Evolutionary conservation across 257 asterid genomes (phyloP).

Genomic region (Salvia hispanica): DNA sequence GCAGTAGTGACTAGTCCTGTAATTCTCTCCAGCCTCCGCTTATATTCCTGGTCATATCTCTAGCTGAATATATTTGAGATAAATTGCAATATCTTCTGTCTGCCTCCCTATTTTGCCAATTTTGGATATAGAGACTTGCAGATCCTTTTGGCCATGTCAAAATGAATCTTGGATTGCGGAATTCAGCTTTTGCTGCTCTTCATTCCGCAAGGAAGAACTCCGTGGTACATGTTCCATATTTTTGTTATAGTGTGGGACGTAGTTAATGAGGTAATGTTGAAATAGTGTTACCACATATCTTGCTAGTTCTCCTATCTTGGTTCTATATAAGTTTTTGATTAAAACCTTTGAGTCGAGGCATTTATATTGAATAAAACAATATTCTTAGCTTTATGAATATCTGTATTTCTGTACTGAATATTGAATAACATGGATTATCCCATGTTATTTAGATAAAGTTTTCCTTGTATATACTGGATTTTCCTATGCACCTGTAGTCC

Average conservation of each 20-base stretch:
- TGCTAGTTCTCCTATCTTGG: background rate
- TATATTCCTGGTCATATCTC: conserved; percentile 16
- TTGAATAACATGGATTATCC: conserved; percentile 5
- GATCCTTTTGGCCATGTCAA: conserved; percentile 42
- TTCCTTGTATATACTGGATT: conserved; percentile 17
- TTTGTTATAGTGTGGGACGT: background rate
- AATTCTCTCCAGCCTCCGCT: conserved; percentile 1
- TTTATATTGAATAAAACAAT: conserved; percentile 12
- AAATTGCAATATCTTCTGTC: conserved; percentile 20
- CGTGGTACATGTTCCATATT: conserved; percentile 20
- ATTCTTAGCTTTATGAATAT: conserved; percentile 1
- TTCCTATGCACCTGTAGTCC: conserved; percentile 34
- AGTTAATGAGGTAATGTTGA: background rate
- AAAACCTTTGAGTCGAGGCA: background rate
- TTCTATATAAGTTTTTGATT: background rate
- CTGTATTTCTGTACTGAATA: conserved; percentile 20
- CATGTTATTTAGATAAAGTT: background rate
- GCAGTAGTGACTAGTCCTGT: background rate
- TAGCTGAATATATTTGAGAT: conserved; percentile 9
- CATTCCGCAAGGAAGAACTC: conserved; percentile 32
- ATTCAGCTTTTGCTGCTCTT: conserved; percentile 46
- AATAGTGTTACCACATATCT: background rate
- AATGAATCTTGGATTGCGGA: conserved; percentile 38
- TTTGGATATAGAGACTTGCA: conserved; percentile 44
- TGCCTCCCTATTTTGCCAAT: conserved; percentile 33